Evolutionary conservation across 192 early-diverging fungal species (phyloP).

Genomic region (Piromyces sp.): DNA sequence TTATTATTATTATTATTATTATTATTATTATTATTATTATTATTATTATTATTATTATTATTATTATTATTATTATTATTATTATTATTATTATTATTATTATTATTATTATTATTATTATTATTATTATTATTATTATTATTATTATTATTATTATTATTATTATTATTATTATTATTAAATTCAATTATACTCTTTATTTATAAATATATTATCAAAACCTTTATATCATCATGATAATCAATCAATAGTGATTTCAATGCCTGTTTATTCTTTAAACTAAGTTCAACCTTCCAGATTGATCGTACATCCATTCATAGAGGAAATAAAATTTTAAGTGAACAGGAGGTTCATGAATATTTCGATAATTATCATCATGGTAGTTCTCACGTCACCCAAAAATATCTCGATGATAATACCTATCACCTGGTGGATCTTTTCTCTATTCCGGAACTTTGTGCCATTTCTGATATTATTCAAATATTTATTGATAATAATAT

Average conservation of each 20-base stretch:
- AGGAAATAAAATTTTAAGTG: neutral
- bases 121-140: too few species aligned
- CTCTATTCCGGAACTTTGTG: constrained; percentile 30
- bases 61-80: too few species aligned
- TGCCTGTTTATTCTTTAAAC: neutral
- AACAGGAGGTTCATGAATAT: neutral
- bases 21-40: too few species aligned
- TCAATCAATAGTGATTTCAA: neutral
- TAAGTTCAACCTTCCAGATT: neutral
- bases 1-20: too few species aligned
- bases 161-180: too few species aligned
- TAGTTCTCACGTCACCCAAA: constrained; percentile 34
- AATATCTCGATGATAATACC: constrained; percentile 31
- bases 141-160: too few species aligned
- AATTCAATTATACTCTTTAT: too few species aligned
- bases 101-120: too few species aligned
- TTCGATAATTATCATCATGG: constrained; percentile 12
- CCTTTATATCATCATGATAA: too few species aligned
- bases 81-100: too few species aligned
- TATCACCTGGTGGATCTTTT: constrained; percentile 44
- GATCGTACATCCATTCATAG: neutral
- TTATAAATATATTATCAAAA: too few species aligned
- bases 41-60: too few species aligned
- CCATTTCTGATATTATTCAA: constrained; percentile 39
- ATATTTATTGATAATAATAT: constrained; percentile 34